Evolutionary conservation across 192 early-diverging fungal genomes (phyloP).

Genomic region (Dissophora ornata): DNA sequence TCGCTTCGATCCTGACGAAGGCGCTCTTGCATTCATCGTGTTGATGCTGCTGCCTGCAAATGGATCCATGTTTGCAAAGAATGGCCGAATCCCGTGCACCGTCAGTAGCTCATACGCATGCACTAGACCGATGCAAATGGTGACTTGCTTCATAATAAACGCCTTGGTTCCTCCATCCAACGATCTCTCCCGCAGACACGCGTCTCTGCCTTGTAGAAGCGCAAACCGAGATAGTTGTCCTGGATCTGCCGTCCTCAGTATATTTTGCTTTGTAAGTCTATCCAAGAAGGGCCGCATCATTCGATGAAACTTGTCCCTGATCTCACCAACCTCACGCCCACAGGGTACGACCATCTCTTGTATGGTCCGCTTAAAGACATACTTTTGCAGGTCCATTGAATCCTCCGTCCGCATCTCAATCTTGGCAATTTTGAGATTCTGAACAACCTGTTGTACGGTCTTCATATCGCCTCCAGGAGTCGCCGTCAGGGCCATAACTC

Average conservation of each 20-base stretch:
- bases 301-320: conserved; percentile 29
- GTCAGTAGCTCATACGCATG: conserved; percentile 59
- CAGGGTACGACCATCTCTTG: conserved; percentile 76
- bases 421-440: conserved; percentile 79
- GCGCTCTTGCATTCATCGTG: neutral
- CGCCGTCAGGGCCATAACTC: conserved; percentile 88
- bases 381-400: conserved; percentile 82
- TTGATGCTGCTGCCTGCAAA: conserved; percentile 9
- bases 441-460: conserved; percentile 79
- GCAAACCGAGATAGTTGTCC: conserved; percentile 55
- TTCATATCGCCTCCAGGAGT: conserved; percentile 82
- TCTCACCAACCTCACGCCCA: conserved; percentile 55
- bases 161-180: conserved; percentile 20
- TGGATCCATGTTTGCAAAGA: conserved; percentile 56
- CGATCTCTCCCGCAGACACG: conserved; percentile 10
- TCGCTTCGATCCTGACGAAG: neutral
- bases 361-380: conserved; percentile 72
- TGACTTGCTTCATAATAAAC: conserved; percentile 20
- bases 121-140: conserved; percentile 39
- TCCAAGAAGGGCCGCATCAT: conserved; percentile 49
- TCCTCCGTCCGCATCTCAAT: conserved; percentile 92
- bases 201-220: conserved; percentile 53
- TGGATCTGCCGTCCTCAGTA: conserved; percentile 32
- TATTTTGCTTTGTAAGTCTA: conserved; percentile 33
- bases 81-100: conserved; percentile 60